Evolutionary conservation across 176 grass and related monocot species (phyloP), one percentile per base, ranked within the genome.

Genomic region (Oryza officinalis): DNA sequence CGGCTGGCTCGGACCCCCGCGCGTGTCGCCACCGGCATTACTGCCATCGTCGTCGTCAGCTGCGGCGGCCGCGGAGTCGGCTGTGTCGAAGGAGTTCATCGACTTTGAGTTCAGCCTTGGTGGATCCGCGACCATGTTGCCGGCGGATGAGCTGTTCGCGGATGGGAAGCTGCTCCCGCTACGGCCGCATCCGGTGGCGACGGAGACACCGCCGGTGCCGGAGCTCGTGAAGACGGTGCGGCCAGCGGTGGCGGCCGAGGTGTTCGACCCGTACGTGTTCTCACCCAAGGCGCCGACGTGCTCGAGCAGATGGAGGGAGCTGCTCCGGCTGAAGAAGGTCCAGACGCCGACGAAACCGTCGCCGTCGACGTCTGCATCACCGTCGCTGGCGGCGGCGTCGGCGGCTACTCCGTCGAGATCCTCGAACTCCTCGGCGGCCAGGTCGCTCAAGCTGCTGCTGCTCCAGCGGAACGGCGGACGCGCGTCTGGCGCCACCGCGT

Each of bases 161-260:
- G 93, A 98, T 13, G 96, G 96, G 10, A 98, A 94, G 85, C 83
- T 98, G 14, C 88, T 98, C 7, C 96, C 96, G 4, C 93, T 98
- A 9, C 93, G 80, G 0, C 83, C 82, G 14, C 77, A 41, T 22
- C 35, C 50, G 0, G 12, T 33, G 17, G 59, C 22, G 4, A 13
- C 47, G 17, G 6, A 0, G 31, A 30, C 25, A 20, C 57, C 49
- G 23, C 63, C 9, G 0, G 4, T 18, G 75, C 89, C 91, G 18
- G 81, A 89, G 77, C 26, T 64, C 8, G 82, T 89, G 13, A 93
- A 73, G 69, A 73, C 91, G 2, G 13, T 76, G 32, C 86, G 86
- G 10, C 69, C 71, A 0, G 87, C 88, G 2, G 20, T 22, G 52
- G 84, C 73, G 10, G 28, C 57, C 0, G 66, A 86, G 22, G 85